phyloP scores from a whole-genome alignment of 2,329 filamentous ascomycete genomes.

The Neonectria neomacrospora region DNA sequence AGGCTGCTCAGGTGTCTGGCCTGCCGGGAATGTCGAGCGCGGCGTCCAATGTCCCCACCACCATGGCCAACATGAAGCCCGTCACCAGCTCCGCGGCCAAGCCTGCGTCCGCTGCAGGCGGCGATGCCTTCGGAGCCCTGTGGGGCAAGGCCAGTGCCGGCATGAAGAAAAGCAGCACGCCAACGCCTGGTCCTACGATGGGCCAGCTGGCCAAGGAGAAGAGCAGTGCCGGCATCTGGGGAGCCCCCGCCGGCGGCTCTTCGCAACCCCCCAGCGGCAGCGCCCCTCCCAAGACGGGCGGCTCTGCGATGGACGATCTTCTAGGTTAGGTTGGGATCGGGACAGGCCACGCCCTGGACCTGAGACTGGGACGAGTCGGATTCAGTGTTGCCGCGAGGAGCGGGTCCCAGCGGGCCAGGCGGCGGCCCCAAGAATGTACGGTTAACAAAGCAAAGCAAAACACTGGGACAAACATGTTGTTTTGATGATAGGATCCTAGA shows the following conservation, averaged over 20 bases:
- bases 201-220: slow-evolving; percentile 98
- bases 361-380: slow-evolving; percentile 21
- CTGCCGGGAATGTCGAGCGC: slow-evolving; percentile 48
- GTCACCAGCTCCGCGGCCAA: slow-evolving; percentile 62
- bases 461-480: slow-evolving; percentile 45
- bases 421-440: slow-evolving; percentile 35
- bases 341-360: slow-evolving; percentile 33
- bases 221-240: slow-evolving; percentile 94
- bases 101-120: slow-evolving; percentile 65
- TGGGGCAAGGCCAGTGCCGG: slow-evolving; percentile 81
- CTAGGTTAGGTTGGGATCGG: slow-evolving; percentile 52
- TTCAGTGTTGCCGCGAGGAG: slow-evolving; percentile 8
- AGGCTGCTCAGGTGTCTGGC: slow-evolving; percentile 46
- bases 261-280: slow-evolving; percentile 46
- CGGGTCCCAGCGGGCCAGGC: slow-evolving; percentile 9
- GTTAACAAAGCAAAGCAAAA: slow-evolving; percentile 39
- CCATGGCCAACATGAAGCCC: slow-evolving; percentile 60
- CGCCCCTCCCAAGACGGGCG: slow-evolving; percentile 47
- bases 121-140: slow-evolving; percentile 90
- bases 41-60: slow-evolving; percentile 50
- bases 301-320: slow-evolving; percentile 59
- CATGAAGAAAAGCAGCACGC: slow-evolving; percentile 77
- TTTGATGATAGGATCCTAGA: slow-evolving; percentile 52
- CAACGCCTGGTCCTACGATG: slow-evolving; percentile 77
- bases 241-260: slow-evolving; percentile 66